Base-by-base conservation (phyloP, 2,329 filamentous ascomycete species). In the Chaetothyriales sp. region DNA sequence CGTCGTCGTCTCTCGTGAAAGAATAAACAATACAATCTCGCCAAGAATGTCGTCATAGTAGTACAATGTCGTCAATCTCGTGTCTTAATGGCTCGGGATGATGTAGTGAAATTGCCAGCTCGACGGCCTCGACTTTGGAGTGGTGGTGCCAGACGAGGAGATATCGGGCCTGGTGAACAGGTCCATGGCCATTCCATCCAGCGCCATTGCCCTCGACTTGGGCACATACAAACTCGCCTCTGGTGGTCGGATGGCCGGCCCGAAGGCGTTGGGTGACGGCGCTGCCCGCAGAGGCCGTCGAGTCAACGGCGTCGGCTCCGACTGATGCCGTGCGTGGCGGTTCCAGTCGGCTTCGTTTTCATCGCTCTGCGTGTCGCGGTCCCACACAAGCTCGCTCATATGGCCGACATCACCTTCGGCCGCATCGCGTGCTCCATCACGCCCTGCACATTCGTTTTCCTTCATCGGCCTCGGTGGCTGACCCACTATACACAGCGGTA, bases 81-180 rank as follows among this genome's bases (percentile, higher is more conserved):
- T 40, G 10, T 15, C 10, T 15, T 40, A 40, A 9, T 40, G 33
- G 15, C 33, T 40, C 15, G 52, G 51, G 40, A 54, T 52, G 43
- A 57, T 46, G 45, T 57, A 59, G 49, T 59, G 57, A 53, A 59
- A 50, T 43, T 54, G 55, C 57, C 57, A 59, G 33, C 52, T 43
- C 10, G 48, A 43, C 5, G 44, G 48, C 18, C 48, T 44, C 5
- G 53, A 25, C 7, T 22, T 47, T 28, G 51, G 40, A 10, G n/a
- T 37, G n/a, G 47, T 47, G 4, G n/a, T 51, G 28, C 7, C 10
- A 19, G 33, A 40, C 15, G 33, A 40, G 33, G 33, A 40, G 33
- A 40, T 2, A 13, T 40, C 33, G 15, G 33, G 33, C 33, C 10
- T 10, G 13, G 33, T 40, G 33, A 40, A 40, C 33, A 40, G 33